Evolutionary conservation across 768 basidiomycete genomes (phyloP).

Genomic region (Lactifluus pinguis): DNA sequence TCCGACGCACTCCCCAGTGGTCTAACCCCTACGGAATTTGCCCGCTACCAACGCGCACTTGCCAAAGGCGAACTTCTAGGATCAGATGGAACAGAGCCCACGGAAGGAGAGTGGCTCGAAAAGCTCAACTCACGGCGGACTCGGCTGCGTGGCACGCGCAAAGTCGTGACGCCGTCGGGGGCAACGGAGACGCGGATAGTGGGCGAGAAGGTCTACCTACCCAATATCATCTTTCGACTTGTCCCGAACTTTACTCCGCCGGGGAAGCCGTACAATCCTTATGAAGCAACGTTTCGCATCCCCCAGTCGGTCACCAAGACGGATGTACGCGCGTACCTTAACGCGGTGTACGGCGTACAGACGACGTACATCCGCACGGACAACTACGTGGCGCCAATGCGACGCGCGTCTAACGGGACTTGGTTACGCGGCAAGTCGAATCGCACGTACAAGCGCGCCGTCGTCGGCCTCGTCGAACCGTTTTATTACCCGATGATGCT

Average conservation of each 20-base stretch:
- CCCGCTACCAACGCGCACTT: constrained; percentile 49
- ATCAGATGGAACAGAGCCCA: constrained; percentile 28
- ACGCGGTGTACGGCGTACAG: constrained; percentile 76
- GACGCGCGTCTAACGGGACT: constrained; percentile 23
- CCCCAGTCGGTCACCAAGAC: constrained; percentile 88
- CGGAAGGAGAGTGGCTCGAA: constrained; percentile 52
- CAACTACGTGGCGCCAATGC: constrained; percentile 63
- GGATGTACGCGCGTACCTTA: constrained; percentile 80
- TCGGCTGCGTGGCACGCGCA: constrained; percentile 57
- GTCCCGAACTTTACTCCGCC: constrained; percentile 73
- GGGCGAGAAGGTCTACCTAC: constrained; percentile 81
- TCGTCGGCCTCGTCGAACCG: constrained; percentile 85
- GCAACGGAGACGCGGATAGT: constrained; percentile 46
- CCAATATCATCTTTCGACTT: constrained; percentile 75
- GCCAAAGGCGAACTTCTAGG: constrained; percentile 41
- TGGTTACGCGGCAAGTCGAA: constrained; percentile 27
- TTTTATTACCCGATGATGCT: constrained; percentile 85
- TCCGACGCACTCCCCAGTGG: constrained; percentile 46
- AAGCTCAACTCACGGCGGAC: constrained; percentile 47
- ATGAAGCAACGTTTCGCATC: constrained; percentile 89
- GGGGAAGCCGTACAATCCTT: constrained; percentile 84
- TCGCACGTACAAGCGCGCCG: constrained; percentile 80
- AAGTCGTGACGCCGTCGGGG: constrained; percentile 30
- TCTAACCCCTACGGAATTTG: constrained; percentile 56
- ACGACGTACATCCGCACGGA: constrained; percentile 95